Evolutionary conservation across 768 basidiomycete species (phyloP).

Genomic region (Boletellus ananiceps): DNA sequence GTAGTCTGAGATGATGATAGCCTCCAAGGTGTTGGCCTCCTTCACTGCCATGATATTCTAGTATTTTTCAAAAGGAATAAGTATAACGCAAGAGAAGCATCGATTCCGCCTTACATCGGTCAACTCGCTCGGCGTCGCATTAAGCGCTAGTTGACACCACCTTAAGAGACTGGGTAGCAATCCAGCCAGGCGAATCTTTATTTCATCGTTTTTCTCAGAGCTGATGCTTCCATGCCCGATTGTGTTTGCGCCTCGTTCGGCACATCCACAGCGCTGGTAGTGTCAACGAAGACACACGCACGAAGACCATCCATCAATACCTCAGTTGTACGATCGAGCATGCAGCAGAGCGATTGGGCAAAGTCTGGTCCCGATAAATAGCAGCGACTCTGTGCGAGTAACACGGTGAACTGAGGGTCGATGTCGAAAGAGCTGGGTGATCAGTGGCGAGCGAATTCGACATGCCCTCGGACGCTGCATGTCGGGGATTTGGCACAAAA

Average conservation of each 20-base stretch:
- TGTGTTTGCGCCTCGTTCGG: constrained; percentile 7
- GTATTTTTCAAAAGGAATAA: constrained; percentile 1
- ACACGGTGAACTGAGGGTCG: constrained; percentile 45
- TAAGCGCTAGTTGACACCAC: constrained; percentile 70
- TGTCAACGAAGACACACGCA: constrained; percentile 53
- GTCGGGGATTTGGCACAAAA: constrained; percentile 18
- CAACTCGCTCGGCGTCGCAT: constrained; percentile 71
- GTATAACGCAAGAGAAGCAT: background rate
- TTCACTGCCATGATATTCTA: constrained; percentile 59
- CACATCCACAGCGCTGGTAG: constrained; percentile 8
- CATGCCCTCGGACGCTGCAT: background rate
- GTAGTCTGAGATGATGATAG: constrained; percentile 68
- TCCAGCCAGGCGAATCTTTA: constrained; percentile 67
- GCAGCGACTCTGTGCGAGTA: constrained; percentile 65
- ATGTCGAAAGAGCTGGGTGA: constrained; percentile 6
- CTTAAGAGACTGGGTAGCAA: constrained; percentile 75
- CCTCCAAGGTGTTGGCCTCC: constrained; percentile 65
- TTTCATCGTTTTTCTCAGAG: constrained; percentile 28
- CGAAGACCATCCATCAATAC: constrained; percentile 62
- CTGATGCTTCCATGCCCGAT: constrained; percentile 5
- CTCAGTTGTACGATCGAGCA: constrained; percentile 64
- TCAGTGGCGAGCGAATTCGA: background rate
- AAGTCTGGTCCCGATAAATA: constrained; percentile 69
- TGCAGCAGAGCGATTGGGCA: constrained; percentile 61
- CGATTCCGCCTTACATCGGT: constrained; percentile 62